phyloP scores from a whole-genome alignment of 2,329 filamentous ascomycete species.

The Pestalotiopsis sp. region DNA sequence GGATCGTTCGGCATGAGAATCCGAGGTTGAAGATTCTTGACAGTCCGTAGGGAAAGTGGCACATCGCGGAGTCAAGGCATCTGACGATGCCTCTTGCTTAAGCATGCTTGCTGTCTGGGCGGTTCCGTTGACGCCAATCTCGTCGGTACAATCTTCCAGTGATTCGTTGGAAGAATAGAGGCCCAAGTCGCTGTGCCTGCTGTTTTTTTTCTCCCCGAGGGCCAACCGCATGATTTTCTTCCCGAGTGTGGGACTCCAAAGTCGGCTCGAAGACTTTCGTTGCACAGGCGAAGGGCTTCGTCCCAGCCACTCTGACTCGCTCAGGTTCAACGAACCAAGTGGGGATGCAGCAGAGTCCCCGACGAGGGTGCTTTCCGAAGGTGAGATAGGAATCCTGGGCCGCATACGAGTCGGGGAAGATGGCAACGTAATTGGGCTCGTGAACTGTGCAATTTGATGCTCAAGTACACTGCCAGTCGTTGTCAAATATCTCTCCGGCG shows the following conservation, averaged over 20 bases:
- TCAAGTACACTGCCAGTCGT: slow-evolving; percentile 31
- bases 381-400: slow-evolving; percentile 12
- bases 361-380: slow-evolving; percentile 12
- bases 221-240: slow-evolving; percentile 9
- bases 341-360: slow-evolving; percentile 8
- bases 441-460: slow-evolving; percentile 27
- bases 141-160: neutral
- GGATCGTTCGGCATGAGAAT: neutral
- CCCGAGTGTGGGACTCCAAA: slow-evolving; percentile 23
- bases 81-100: neutral
- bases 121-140: neutral
- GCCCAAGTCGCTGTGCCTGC: slow-evolving; percentile 10
- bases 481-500: slow-evolving; percentile 27
- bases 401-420: slow-evolving; percentile 17
- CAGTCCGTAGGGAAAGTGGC: neutral
- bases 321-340: slow-evolving; percentile 20
- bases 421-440: slow-evolving; percentile 22
- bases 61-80: neutral
- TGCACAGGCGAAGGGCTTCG: slow-evolving; percentile 27
- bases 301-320: slow-evolving; percentile 31
- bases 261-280: slow-evolving; percentile 13
- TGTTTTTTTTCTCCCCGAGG: neutral
- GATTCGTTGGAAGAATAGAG: slow-evolving; percentile 1
- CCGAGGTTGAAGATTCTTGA: neutral
- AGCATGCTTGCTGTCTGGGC: neutral